Conservation (phyloP, 441 rosid genomes). For the Geranium incanum region DNA sequence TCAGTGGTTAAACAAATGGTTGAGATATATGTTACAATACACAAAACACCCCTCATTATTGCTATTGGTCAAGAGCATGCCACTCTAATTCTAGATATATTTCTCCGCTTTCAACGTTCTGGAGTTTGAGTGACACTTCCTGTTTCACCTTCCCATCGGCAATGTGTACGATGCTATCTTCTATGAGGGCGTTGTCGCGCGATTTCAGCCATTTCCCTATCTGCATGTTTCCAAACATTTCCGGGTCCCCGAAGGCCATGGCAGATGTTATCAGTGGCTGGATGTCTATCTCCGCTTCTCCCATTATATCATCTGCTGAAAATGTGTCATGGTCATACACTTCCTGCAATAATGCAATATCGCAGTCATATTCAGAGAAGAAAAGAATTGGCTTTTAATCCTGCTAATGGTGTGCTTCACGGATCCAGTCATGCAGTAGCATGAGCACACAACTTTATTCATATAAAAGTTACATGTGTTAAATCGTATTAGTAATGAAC, state of each 20-base stretch:
- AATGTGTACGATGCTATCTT: slow-evolving; percentile 70
- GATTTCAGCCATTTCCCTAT: slow-evolving; percentile 89
- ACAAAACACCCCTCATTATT: too few relatives aligned
- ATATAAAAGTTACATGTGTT: neutral
- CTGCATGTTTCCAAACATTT: slow-evolving; percentile 79
- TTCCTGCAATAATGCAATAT: slow-evolving; percentile 37
- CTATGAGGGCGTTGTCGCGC: slow-evolving; percentile 67
- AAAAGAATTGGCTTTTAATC: neutral
- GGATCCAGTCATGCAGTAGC: too few relatives aligned
- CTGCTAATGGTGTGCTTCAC: neutral
- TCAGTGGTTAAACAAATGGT: neutral
- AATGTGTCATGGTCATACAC: slow-evolving; percentile 75
- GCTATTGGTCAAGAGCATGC: slow-evolving; percentile 16
- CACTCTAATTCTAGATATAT: slow-evolving; percentile 63
- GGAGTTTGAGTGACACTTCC: slow-evolving; percentile 56
- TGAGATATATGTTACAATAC: too few relatives aligned
- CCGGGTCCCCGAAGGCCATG: slow-evolving; percentile 77
- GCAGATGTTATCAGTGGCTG: slow-evolving; percentile 82
- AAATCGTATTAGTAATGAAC: neutral
- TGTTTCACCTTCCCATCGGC: slow-evolving; percentile 81
- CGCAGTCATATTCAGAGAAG: neutral
- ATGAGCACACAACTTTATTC: neutral
- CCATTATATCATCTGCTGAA: slow-evolving; percentile 92
- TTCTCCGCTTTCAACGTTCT: slow-evolving; percentile 83
- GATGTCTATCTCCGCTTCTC: slow-evolving; percentile 78